These are phyloP conservation scores for Amphibolis antarctica DNA, from an alignment of 106 monocot genomes.

Conservation along the genomic window DNA sequence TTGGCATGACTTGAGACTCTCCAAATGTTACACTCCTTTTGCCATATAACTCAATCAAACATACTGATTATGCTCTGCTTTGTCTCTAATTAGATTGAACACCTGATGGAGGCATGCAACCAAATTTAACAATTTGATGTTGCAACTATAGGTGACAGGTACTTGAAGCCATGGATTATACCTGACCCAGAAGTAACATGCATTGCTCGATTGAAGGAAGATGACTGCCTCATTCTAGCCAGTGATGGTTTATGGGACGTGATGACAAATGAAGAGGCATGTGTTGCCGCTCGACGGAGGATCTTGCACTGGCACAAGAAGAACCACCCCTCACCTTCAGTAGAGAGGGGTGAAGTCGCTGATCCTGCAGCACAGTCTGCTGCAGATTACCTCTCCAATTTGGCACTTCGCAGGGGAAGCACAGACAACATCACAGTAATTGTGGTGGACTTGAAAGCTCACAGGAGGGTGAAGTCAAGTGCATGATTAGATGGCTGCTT, in stretches of 20 bases:
- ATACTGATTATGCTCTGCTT: too few relatives aligned
- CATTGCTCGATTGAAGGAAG: conserved; percentile 31
- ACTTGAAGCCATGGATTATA: conserved; percentile 60
- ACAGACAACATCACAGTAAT: conserved; percentile 54
- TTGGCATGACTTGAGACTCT: too few relatives aligned
- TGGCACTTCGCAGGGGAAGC: conserved; percentile 50
- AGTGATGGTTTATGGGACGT: conserved; percentile 62
- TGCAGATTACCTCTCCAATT: conserved; percentile 38
- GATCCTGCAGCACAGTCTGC: conserved; percentile 47
- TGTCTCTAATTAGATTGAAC: too few relatives aligned
- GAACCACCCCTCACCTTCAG: conserved; percentile 8
- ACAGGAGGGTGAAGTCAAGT: conserved; percentile 34
- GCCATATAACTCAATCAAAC: too few relatives aligned
- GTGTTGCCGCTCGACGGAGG: conserved; percentile 33
- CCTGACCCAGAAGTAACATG: conserved; percentile 45
- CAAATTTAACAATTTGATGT: not conserved
- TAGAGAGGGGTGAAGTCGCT: conserved; percentile 6
- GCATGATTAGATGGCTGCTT: conserved; percentile 15
- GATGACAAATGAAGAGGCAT: conserved; percentile 49
- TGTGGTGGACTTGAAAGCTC: conserved; percentile 44
- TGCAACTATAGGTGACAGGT: conserved; percentile 37
- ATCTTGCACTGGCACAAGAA: conserved; percentile 47
- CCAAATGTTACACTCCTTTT: too few relatives aligned
- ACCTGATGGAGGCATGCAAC: not conserved
- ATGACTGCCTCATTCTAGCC: conserved; percentile 53